Base-by-base conservation (phyloP, 2,329 filamentous ascomycete genomes). In the Aureobasidium musti region DNA sequence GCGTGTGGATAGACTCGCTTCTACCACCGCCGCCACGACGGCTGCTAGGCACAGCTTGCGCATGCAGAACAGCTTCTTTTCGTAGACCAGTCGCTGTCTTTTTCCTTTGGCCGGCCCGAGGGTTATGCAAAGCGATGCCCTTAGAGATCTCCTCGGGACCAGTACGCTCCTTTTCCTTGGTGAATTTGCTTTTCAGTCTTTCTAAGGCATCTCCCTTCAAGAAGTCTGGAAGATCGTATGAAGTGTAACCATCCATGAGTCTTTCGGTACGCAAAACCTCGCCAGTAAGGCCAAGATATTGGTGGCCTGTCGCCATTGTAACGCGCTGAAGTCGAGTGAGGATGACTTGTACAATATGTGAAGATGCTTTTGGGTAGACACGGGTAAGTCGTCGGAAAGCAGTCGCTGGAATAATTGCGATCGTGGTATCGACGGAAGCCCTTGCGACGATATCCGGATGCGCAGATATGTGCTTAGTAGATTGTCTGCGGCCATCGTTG, bases 381-480 rank as follows among this genome's bases (percentile, higher is more conserved):
- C 91, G 88, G 60, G 96, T 99, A 63, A 99, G 82, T 10, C 96
- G 88, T 63, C 92, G 88, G 73, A 99, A 99, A 3, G 95, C 96
- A 75, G 92, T 97, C 0, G 95, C 95, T 1, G 96, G 96, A 67
- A 99, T 99, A 70, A 99, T 96, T 6, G 95, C 95, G 77, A 99
- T 97, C 0, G 96, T 99, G 0, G 95, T 99, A 75, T 99, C 96
- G 28, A 96, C 90, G 19, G 92, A 96, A 6, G 95, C 95, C 70
- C 95, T 86, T n/a, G 94, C 95, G 70, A 99, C 92, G 69, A 99
- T 95, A 74, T 99, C 95, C 13, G 95, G 95, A 78, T 99, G 95
- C 0, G 91, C 92, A 17, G 95, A 98, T 70, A 89, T 89, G 13
- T 86, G 71, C 68, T 76, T 81, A 70, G 73, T 78, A 45, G 76